Percentiles rank a stretch among this genome's conserved stretches.
These are phyloP conservation scores for Alternaria triticimaculans DNA, from an alignment of 2,329 filamentous ascomycete species.

Conservation along the genomic window DNA sequence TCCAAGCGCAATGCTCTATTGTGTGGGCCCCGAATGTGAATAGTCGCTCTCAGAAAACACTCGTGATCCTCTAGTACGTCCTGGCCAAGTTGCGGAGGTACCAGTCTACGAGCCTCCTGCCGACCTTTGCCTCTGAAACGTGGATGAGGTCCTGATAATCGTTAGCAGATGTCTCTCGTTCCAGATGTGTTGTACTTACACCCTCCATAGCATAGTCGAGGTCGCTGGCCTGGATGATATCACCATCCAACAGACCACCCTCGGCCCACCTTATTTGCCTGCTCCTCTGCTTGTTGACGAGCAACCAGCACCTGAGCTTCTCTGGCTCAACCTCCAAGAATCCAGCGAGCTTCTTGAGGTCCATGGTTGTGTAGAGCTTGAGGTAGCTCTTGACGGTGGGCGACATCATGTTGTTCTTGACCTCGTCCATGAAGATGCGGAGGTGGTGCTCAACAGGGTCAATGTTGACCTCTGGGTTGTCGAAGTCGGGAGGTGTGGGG, in stretches of 20 bases:
- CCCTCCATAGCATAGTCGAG: constrained; percentile 97
- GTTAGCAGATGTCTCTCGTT: constrained; percentile 27
- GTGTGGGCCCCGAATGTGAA: constrained; percentile 20
- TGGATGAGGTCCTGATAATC: constrained; percentile 83
- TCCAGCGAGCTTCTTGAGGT: constrained; percentile 94
- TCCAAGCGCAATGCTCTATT: constrained; percentile 47
- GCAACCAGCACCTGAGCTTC: constrained; percentile 88
- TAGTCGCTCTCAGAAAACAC: constrained; percentile 6
- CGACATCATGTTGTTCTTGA: constrained; percentile 98
- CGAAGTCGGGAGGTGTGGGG: constrained; percentile 95
- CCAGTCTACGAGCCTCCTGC: constrained; percentile 97
- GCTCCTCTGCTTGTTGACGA: constrained; percentile 98
- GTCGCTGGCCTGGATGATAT: constrained; percentile 91
- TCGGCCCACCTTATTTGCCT: constrained; percentile 95
- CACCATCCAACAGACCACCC: constrained; percentile 87
- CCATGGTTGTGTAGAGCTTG: constrained; percentile 99
- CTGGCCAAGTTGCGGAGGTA: constrained; percentile 96
- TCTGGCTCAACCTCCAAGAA: constrained; percentile 98
- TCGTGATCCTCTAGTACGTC: constrained; percentile 71
- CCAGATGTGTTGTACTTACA: constrained; percentile 61
- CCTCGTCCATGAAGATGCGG: constrained; percentile 98
- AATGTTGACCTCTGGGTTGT: constrained; percentile 93
- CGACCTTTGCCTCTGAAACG: constrained; percentile 98
- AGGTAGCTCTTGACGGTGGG: constrained; percentile 98
- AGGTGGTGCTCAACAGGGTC: constrained; percentile 98